phyloP scores from a whole-genome alignment of 805 yeast genomes.

The Kodamaea kakaduensis region DNA sequence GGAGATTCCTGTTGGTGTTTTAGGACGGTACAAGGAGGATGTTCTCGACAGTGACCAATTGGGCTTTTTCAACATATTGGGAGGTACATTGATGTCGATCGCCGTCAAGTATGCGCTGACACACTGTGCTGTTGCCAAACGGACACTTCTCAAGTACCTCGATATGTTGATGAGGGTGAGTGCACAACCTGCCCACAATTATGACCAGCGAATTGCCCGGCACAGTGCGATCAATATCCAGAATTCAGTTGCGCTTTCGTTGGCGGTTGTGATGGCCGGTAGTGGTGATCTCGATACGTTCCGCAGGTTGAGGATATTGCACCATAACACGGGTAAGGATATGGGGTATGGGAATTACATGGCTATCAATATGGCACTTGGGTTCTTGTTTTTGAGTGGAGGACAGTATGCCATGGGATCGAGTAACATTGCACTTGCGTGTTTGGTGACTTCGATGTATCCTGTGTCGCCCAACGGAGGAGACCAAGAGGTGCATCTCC shows the following conservation, averaged over 20 bases:
- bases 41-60: conserved; percentile 56
- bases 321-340: conserved; percentile 49
- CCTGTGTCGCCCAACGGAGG: conserved; percentile 60
- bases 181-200: conserved; percentile 39
- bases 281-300: conserved; percentile 82
- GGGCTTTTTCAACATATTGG: conserved; percentile 58
- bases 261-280: conserved; percentile 81
- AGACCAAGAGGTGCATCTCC: conserved; percentile 60
- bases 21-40: conserved; percentile 23
- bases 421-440: conserved; percentile 61
- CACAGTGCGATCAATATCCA: conserved; percentile 53
- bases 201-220: conserved; percentile 56
- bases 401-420: conserved; percentile 81
- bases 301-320: conserved; percentile 66
- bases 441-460: conserved; percentile 68
- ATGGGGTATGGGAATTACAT: conserved; percentile 65
- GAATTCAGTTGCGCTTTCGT: conserved; percentile 57
- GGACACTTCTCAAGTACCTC: conserved; percentile 50
- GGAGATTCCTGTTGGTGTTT: conserved; percentile 50
- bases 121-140: conserved; percentile 49
- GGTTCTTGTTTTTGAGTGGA: conserved; percentile 85
- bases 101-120: conserved; percentile 77
- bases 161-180: conserved; percentile 49
- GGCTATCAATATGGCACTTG: conserved; percentile 78
- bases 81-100: conserved; percentile 72